Conservation (phyloP, 2,329 filamentous ascomycete species). For the Neonectria ditissima region DNA sequence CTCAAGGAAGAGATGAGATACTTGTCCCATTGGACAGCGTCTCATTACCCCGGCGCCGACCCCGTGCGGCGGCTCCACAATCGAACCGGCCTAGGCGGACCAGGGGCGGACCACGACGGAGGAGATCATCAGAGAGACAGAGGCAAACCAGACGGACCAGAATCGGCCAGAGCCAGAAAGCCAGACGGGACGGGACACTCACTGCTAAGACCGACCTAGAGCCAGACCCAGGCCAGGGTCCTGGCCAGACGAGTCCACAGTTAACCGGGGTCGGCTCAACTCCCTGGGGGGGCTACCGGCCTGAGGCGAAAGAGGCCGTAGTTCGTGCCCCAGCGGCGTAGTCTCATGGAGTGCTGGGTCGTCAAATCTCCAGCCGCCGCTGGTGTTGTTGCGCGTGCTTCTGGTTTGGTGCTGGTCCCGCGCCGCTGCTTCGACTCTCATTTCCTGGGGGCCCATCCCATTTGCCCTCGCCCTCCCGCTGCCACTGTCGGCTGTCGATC, state of each 20-base stretch:
- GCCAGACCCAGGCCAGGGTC: conserved; percentile 19
- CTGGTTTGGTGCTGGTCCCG: conserved; percentile 32
- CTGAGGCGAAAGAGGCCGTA: conserved; percentile 1
- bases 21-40: conserved; percentile 43
- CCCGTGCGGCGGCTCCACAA: conserved; percentile 29
- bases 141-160: conserved; percentile 19
- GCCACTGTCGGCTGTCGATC: conserved; percentile 38
- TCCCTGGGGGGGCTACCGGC: conserved; percentile 3
- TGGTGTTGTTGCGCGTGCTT: conserved; percentile 30
- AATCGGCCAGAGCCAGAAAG: conserved; percentile 18
- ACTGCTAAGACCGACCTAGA: background rate
- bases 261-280: conserved; percentile 5
- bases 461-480: conserved; percentile 26
- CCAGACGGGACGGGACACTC: too few relatives aligned
- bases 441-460: conserved; percentile 44
- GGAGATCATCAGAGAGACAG: conserved; percentile 5
- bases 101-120: conserved; percentile 30
- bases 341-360: conserved; percentile 22
- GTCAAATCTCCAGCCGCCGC: conserved; percentile 38
- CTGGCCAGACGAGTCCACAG: conserved; percentile 26
- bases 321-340: conserved; percentile 23
- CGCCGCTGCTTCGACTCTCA: conserved; percentile 41
- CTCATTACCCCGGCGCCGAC: conserved; percentile 40
- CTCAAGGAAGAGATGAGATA: conserved; percentile 39
- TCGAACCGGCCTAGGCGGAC: conserved; percentile 26